Base-by-base conservation (phyloP, 1,284 basidiomycete genomes). In the Volvariella volvacea region DNA sequence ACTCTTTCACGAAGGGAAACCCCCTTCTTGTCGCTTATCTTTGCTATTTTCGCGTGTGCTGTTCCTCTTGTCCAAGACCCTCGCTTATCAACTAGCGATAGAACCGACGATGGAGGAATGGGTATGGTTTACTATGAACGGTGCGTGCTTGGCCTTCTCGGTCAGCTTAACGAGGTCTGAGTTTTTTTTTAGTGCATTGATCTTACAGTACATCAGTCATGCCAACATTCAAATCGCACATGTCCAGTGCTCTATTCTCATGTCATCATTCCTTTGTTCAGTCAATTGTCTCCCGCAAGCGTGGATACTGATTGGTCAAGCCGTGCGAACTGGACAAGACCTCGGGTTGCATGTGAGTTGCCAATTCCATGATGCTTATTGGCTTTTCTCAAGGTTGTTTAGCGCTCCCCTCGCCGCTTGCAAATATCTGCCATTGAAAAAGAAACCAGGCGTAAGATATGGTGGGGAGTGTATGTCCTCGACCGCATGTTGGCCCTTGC, bases 231-330 rank as follows among this genome's bases (percentile, higher is more conserved):
- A 89, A 66, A 71, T 87, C 39, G 75, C 81, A 39, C 91, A 93
- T 63, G 90, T 93, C 28, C 90, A 93, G 66, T 88, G 86, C 62
- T 83, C 92, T 59, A 77, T 90, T 50, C 73, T 93, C 44, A 77
- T 92, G 70, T 84, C 91, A 30, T 88, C 89, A 1, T 93, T 92
- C 68, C 70, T 93, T 48, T 92, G 89, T 55, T 88, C 88, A 43
- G 77, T 93, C 53, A 93, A 93, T 58, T 91, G 89, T 55, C 76
- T 93, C 48, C 91, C 90, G 1, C 90, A 92, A 66, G 88, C 88
- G 20, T 94, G 90, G 90, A 76, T 93, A 49, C 71, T 92, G 41
- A 79, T 90, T 40, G 90, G 91, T 36, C 90, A 93, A 61, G 90
- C 88, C 21, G 78, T 93, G 37, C 80, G 90, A 44, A 81, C 80